Evolutionary conservation across 768 basidiomycete genomes (phyloP).

Genomic region (Leccinellum luteum): DNA sequence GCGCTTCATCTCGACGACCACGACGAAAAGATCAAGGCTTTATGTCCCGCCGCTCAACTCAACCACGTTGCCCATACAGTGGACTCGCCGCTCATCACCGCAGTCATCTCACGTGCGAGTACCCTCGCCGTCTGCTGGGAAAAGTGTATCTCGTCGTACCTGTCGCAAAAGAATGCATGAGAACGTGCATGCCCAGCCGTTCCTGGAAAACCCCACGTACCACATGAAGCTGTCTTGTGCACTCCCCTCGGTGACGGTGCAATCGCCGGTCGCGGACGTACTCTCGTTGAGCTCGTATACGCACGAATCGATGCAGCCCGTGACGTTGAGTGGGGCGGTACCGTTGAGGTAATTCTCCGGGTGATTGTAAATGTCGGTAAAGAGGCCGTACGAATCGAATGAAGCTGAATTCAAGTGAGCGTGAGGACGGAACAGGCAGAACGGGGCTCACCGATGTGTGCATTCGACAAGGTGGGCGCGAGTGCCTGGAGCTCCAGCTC

Average conservation of each 20-base stretch:
- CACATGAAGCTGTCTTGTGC: slow-evolving; percentile 60
- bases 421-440: not conserved
- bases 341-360: slow-evolving; percentile 60
- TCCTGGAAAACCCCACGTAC: slow-evolving; percentile 31
- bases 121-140: slow-evolving; percentile 57
- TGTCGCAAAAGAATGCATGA: not conserved
- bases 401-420: slow-evolving; percentile 37
- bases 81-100: slow-evolving; percentile 42
- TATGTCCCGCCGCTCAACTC: slow-evolving; percentile 27
- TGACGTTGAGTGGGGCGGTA: slow-evolving; percentile 59
- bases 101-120: slow-evolving; percentile 50
- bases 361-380: slow-evolving; percentile 53
- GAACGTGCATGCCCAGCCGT: not conserved
- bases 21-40: not conserved
- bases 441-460: slow-evolving; percentile 49
- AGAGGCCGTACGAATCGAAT: slow-evolving; percentile 61
- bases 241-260: slow-evolving; percentile 35
- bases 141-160: slow-evolving; percentile 55
- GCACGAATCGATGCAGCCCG: slow-evolving; percentile 49
- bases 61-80: slow-evolving; percentile 53
- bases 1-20: not conserved
- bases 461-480: slow-evolving; percentile 46
- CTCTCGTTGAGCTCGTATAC: slow-evolving; percentile 31
- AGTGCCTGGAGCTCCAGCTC: slow-evolving; percentile 49
- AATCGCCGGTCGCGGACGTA: slow-evolving; percentile 28